phyloP scores from a whole-genome alignment of 768 basidiomycete species.

The Pleurotus cornucopiae region DNA sequence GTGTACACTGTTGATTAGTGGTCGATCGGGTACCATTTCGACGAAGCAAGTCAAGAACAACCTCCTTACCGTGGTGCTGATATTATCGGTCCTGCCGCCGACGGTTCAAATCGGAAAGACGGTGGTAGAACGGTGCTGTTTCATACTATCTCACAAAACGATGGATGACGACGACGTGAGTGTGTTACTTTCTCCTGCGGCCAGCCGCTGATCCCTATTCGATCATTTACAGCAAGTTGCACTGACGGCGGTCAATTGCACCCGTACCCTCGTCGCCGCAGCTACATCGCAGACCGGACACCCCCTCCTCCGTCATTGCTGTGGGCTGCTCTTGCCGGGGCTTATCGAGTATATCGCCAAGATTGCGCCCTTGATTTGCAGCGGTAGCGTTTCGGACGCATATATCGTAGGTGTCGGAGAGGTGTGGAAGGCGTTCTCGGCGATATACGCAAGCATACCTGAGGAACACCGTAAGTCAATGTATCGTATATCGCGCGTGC shows the following conservation, averaged over 20 bases:
- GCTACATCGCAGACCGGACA: conserved; percentile 52
- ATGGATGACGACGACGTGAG: conserved; percentile 65
- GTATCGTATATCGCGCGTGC: too few relatives aligned
- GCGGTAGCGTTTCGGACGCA: conserved; percentile 48
- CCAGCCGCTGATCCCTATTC: background rate
- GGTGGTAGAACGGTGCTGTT: conserved; percentile 81
- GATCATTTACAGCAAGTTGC: conserved; percentile 29
- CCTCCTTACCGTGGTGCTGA: conserved; percentile 77
- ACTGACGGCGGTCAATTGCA: conserved; percentile 86
- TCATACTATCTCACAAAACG: conserved; percentile 78
- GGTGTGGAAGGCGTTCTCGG: conserved; percentile 75
- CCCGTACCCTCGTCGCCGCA: conserved; percentile 76
- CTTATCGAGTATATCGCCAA: conserved; percentile 78
- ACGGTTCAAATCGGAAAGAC: conserved; percentile 64
- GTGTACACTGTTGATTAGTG: conserved; percentile 39
- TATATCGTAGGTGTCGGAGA: conserved; percentile 67
- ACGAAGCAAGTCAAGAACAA: conserved; percentile 88
- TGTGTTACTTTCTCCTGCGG: background rate
- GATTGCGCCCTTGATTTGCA: conserved; percentile 57
- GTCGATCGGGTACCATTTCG: conserved; percentile 73
- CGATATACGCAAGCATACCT: conserved; percentile 51
- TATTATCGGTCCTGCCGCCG: conserved; percentile 75
- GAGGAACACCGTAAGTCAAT: conserved; percentile 28
- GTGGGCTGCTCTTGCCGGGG: conserved; percentile 69
- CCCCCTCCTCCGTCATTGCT: conserved; percentile 65